phyloP scores from a whole-genome alignment of 2,329 filamentous ascomycete genomes.

The Pyrenophora seminiperda region DNA sequence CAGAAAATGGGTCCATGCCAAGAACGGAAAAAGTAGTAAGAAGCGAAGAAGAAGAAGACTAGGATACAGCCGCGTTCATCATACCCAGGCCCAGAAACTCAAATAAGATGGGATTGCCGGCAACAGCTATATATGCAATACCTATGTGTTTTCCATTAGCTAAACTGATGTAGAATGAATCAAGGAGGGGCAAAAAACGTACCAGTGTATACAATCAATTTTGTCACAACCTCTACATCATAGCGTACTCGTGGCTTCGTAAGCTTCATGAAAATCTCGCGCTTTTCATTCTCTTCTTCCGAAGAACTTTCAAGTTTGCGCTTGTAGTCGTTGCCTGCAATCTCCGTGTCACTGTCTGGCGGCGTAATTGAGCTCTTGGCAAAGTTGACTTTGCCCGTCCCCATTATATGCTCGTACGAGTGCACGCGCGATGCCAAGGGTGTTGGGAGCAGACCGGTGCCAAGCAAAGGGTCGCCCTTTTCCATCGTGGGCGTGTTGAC shows the following conservation, averaged over 20 bases:
- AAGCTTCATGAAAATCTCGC: constrained; percentile 81
- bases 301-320: constrained; percentile 22
- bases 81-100: constrained; percentile 61
- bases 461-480: constrained; percentile 42
- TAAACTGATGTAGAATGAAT: not conserved
- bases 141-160: constrained; percentile 58
- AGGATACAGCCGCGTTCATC: not conserved
- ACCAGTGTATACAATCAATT: constrained; percentile 93
- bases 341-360: constrained; percentile 41
- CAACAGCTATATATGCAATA: constrained; percentile 81
- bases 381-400: constrained; percentile 59
- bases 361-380: constrained; percentile 22
- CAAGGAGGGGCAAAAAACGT: constrained; percentile 45
- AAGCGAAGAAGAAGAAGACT: too few relatives aligned
- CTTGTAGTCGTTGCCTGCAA: constrained; percentile 33
- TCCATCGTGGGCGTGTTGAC: constrained; percentile 44
- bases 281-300: constrained; percentile 47
- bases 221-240: constrained; percentile 98
- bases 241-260: constrained; percentile 89
- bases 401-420: constrained; percentile 76
- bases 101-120: constrained; percentile 75
- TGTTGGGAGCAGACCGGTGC: constrained; percentile 55
- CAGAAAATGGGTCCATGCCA: too few relatives aligned
- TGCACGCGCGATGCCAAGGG: constrained; percentile 56
- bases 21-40: too few relatives aligned